phyloP scores from a whole-genome alignment of 2,329 filamentous ascomycete genomes.

The Beauveria brongniartii region DNA sequence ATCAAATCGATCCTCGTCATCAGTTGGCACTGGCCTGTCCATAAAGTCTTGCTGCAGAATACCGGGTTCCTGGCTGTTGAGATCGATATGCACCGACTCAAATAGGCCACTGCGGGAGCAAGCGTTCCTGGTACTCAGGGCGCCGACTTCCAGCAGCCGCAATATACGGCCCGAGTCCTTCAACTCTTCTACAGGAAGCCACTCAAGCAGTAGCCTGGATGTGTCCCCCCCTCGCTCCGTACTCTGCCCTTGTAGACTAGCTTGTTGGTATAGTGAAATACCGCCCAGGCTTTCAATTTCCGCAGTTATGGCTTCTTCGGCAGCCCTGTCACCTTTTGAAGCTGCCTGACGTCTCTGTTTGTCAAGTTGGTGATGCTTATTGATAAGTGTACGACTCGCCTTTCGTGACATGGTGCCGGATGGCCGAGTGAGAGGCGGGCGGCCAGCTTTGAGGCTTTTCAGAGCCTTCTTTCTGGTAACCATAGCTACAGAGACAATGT shows the following conservation, averaged over 20 bases:
- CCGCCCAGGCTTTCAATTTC: constrained; percentile 53
- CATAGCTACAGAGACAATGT: constrained; percentile 26
- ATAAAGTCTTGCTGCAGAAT: constrained; percentile 94
- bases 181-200: constrained; percentile 37
- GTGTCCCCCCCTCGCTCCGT: constrained; percentile 60
- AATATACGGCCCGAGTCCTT: constrained; percentile 27
- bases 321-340: constrained; percentile 39
- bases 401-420: constrained; percentile 55
- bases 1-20: constrained; percentile 63
- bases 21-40: constrained; percentile 64
- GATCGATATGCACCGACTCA: constrained; percentile 74
- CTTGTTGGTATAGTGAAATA: constrained; percentile 55
- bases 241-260: constrained; percentile 61
- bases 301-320: constrained; percentile 37
- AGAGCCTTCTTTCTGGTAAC: constrained; percentile 35
- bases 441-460: constrained; percentile 40
- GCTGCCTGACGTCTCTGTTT: constrained; percentile 52
- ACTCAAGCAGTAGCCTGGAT: constrained; percentile 55
- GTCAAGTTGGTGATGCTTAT: constrained; percentile 56
- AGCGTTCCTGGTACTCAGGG: constrained; percentile 75
- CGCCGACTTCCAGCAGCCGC: constrained; percentile 80
- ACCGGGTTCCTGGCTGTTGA: constrained; percentile 74
- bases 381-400: constrained; percentile 56
- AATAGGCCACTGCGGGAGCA: constrained; percentile 68
- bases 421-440: constrained; percentile 47